Conservation (phyloP, 371 early-diverging fungal genomes). For the Capillidium heterosporum region DNA sequence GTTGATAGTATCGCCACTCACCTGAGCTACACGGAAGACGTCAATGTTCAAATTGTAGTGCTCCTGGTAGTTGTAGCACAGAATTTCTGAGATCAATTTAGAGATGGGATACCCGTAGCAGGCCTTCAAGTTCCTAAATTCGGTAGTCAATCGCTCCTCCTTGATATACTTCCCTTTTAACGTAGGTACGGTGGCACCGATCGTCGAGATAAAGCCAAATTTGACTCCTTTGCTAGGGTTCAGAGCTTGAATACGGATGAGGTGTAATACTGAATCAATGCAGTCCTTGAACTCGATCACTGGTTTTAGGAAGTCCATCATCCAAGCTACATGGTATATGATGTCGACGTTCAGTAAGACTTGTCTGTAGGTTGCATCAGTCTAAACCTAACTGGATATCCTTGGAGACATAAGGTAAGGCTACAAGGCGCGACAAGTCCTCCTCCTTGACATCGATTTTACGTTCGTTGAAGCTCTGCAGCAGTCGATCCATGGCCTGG, state of each 20-base stretch:
- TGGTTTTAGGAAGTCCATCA: slow-evolving; percentile 6
- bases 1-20: slow-evolving; percentile 16
- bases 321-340: slow-evolving; percentile 8
- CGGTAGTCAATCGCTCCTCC: not conserved
- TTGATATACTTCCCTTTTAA: slow-evolving; percentile 8
- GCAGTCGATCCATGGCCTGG: not conserved
- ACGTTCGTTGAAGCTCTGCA: not conserved
- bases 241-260: not conserved
- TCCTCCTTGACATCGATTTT: not conserved
- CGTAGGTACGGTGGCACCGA: slow-evolving; percentile 3
- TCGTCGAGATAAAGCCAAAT: slow-evolving; percentile 6
- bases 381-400: slow-evolving; percentile 14
- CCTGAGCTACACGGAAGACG: slow-evolving; percentile 21
- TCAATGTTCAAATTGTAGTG: slow-evolving; percentile 16
- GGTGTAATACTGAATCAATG: not conserved
- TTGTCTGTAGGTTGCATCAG: not conserved
- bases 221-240: not conserved
- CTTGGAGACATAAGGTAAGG: slow-evolving; percentile 9
- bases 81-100: slow-evolving; percentile 18
- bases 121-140: not conserved
- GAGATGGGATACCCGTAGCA: slow-evolving; percentile 20
- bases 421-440: not conserved
- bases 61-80: slow-evolving; percentile 7
- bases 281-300: slow-evolving; percentile 1
- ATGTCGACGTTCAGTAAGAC: not conserved